Evolutionary conservation across 1,284 basidiomycete genomes (phyloP).

Genomic region (Cryptococcus jaspeensis): DNA sequence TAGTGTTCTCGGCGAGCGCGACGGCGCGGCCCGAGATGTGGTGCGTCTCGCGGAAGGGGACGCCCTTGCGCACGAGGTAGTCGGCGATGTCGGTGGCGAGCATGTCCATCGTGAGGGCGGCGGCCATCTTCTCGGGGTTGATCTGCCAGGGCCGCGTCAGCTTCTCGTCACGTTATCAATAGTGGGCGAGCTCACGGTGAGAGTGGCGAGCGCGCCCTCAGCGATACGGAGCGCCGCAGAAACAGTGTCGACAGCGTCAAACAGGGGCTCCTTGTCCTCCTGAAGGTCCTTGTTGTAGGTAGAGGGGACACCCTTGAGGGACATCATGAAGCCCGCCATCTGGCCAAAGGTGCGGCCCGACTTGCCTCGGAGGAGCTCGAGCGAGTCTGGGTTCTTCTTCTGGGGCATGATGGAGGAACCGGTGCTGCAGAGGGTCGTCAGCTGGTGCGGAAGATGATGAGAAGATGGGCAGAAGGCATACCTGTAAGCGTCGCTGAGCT

Average conservation of each 20-base stretch:
- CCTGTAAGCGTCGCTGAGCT: slow-evolving; percentile 94
- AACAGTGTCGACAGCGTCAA: slow-evolving; percentile 88
- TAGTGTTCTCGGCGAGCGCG: slow-evolving; percentile 81
- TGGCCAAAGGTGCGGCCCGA: slow-evolving; percentile 91
- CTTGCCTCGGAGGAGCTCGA: slow-evolving; percentile 93
- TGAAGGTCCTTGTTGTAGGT: slow-evolving; percentile 99
- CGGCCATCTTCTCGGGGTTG: slow-evolving; percentile 82
- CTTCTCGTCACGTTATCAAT: not conserved
- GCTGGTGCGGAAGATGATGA: slow-evolving; percentile 1
- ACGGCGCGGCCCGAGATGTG: slow-evolving; percentile 96
- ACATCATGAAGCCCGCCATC: slow-evolving; percentile 98
- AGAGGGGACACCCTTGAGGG: slow-evolving; percentile 91
- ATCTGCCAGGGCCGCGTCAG: slow-evolving; percentile 57
- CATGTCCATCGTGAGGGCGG: slow-evolving; percentile 91
- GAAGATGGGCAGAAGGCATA: slow-evolving; percentile 44
- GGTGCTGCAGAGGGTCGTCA: slow-evolving; percentile 61
- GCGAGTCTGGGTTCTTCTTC: slow-evolving; percentile 97
- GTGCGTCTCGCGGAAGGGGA: slow-evolving; percentile 96
- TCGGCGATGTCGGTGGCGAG: slow-evolving; percentile 98
- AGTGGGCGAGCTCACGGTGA: slow-evolving; percentile 60
- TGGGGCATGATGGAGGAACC: slow-evolving; percentile 99
- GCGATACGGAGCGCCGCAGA: slow-evolving; percentile 85
- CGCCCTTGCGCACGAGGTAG: slow-evolving; percentile 96
- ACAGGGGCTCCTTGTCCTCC: slow-evolving; percentile 97
- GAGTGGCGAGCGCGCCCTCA: slow-evolving; percentile 87